Base-by-base conservation (phyloP, 192 early-diverging fungal species). In the Oehlia diaphana region DNA sequence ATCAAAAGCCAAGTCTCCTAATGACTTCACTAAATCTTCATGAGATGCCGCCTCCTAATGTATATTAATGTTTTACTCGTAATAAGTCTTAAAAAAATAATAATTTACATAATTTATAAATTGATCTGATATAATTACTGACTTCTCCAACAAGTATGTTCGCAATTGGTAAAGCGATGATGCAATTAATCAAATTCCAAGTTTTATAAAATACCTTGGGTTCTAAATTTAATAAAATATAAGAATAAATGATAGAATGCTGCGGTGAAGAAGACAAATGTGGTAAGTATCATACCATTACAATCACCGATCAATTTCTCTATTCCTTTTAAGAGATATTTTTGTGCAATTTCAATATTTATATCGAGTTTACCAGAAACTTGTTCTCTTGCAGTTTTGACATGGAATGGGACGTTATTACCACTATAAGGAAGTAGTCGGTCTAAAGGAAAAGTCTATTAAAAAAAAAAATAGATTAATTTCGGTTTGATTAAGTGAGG, bases 61-160 rank as follows among this genome's bases (percentile, higher is more conserved):
- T 42, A 42, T 42, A 42, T 42, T 42, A 42, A 42, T 42, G 7
- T 42, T 4, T 42, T 42, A 42, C 0, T 42, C 5, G 0, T 8
- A 9, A 42, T 42, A 42, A 42, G 0, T 42, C 39, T 42, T 42
- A 42, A 7, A 37, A n/a, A 4, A 37, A 37, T 2, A 37, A 37
- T 37, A 4, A 37, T 37, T 35, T 35, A 35, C 35, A 35, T 35
- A 35, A 35, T 35, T 35, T 35, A 37, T 37, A 37, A 37, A 37
- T 37, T 37, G 39, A 42, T 37, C 3, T 37, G 1, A 33, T 66
- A 66, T 12, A 47, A 71, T 31, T 21, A 72, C 13, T 37, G 26
- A 72, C 70, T 8, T 72, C 70, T 23, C 70, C 70, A 47, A 72
- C 28, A 16, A n/a, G 6, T 39, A 72, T n/a, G 9, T n/a, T 39